Percentiles rank a stretch among this genome's conserved stretches.
These are phyloP conservation scores for Massariosphaeria phaeospora DNA, from an alignment of 495 filamentous ascomycete species.

Conservation along the genomic window DNA sequence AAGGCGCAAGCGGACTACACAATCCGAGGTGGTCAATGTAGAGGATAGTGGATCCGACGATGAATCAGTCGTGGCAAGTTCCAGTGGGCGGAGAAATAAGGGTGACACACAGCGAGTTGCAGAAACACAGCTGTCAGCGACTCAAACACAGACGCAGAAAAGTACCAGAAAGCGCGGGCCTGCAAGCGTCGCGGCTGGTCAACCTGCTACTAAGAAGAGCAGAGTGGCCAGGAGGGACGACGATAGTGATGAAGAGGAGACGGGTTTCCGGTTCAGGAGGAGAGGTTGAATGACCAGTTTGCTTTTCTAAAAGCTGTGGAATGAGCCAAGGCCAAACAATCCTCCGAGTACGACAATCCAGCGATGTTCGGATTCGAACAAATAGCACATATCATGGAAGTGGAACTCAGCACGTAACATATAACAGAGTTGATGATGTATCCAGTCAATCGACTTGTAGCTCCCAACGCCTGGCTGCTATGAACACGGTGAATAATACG, in stretches of 20 bases:
- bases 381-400: too few relatives aligned
- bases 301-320: background rate
- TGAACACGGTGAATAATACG: too few relatives aligned
- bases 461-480: too few relatives aligned
- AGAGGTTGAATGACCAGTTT: slow-evolving; percentile 37
- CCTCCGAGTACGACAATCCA: too few relatives aligned
- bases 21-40: slow-evolving; percentile 18
- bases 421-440: too few relatives aligned
- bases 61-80: slow-evolving; percentile 30
- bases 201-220: slow-evolving; percentile 43
- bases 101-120: slow-evolving; percentile 17
- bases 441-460: too few relatives aligned
- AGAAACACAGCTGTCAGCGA: slow-evolving; percentile 19
- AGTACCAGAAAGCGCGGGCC: slow-evolving; percentile 36
- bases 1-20: background rate
- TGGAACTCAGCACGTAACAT: too few relatives aligned
- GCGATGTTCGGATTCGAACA: too few relatives aligned
- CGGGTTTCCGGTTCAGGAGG: slow-evolving; percentile 56
- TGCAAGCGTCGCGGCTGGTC: slow-evolving; percentile 35
- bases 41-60: slow-evolving; percentile 19
- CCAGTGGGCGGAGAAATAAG: slow-evolving; percentile 33
- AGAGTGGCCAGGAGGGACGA: slow-evolving; percentile 40
- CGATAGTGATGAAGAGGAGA: slow-evolving; percentile 49
- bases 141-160: slow-evolving; percentile 29
- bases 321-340: too few relatives aligned